These are phyloP conservation scores for Zostera marina DNA, from an alignment of 116 monocot genomes.

Conservation along the genomic window DNA sequence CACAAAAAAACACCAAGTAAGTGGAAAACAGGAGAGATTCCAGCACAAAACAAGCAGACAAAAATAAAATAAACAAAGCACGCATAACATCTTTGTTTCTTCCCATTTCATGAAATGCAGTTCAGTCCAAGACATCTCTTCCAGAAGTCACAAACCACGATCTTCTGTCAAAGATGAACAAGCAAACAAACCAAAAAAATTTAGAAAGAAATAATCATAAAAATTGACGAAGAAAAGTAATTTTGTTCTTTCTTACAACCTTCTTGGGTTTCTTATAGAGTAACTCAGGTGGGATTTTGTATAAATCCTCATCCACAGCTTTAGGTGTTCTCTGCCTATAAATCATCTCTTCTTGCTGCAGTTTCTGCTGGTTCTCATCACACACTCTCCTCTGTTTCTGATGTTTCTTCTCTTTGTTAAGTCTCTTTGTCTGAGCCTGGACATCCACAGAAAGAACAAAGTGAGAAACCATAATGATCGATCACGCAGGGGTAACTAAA, in stretches of 20 bases:
- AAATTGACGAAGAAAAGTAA: background rate
- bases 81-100: background rate
- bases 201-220: background rate
- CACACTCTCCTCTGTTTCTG: constrained; percentile 6
- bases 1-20: background rate
- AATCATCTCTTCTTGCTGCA: background rate
- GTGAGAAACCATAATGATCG: background rate
- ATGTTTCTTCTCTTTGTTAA: constrained; percentile 1
- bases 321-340: constrained; percentile 13
- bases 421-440: background rate
- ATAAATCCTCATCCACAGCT: constrained; percentile 26
- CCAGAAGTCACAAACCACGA: constrained; percentile 16
- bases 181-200: background rate
- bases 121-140: constrained; percentile 19
- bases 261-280: constrained; percentile 12
- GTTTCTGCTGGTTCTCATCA: constrained; percentile 1
- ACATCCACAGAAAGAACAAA: background rate
- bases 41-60: background rate
- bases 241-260: background rate
- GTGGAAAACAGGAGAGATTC: background rate
- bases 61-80: background rate
- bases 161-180: constrained; percentile 10
- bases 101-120: constrained; percentile 14
- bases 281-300: constrained; percentile 27
- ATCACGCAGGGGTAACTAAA: too few relatives aligned